Percentiles rank a stretch among this genome's conserved stretches.
These are phyloP conservation scores for Claviceps sp. DNA, from an alignment of 2,329 filamentous ascomycete species.

Conservation along the genomic window DNA sequence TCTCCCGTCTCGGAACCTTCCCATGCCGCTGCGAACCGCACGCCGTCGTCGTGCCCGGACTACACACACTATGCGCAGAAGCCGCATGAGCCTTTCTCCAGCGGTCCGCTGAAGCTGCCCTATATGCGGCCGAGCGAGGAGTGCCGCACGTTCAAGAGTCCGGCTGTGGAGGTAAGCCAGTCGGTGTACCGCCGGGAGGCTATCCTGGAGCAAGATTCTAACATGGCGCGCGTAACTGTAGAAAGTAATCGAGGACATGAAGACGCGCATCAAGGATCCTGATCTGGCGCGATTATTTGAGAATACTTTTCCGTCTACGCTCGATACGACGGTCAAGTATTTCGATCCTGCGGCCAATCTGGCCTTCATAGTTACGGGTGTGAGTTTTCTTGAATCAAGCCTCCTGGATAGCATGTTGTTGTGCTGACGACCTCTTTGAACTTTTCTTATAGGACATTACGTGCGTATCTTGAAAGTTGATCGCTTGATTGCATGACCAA, in stretches of 20 bases:
- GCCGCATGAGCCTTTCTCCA: constrained; percentile 12
- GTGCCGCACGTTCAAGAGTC: constrained; percentile 15
- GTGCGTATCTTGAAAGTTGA: constrained; percentile 6
- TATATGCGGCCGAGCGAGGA: constrained; percentile 15
- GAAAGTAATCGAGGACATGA: constrained; percentile 22
- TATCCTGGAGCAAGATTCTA: background rate
- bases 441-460: constrained; percentile 11
- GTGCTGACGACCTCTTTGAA: constrained; percentile 31
- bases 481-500: background rate
- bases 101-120: constrained; percentile 11
- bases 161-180: constrained; percentile 13
- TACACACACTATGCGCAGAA: constrained; percentile 12
- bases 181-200: too few species aligned
- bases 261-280: constrained; percentile 27
- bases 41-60: constrained; percentile 12
- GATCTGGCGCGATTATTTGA: constrained; percentile 72
- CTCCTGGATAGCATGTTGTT: constrained; percentile 15
- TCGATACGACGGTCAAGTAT: constrained; percentile 74
- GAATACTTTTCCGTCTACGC: constrained; percentile 71
- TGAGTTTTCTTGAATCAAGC: constrained; percentile 34
- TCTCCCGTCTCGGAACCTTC: background rate
- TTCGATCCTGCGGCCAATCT: constrained; percentile 51
- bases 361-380: constrained; percentile 70
- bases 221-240: background rate
- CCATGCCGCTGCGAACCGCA: constrained; percentile 5